phyloP scores from a whole-genome alignment of 352 stramenopile genomes.

The Globisporangium cederbergense region DNA sequence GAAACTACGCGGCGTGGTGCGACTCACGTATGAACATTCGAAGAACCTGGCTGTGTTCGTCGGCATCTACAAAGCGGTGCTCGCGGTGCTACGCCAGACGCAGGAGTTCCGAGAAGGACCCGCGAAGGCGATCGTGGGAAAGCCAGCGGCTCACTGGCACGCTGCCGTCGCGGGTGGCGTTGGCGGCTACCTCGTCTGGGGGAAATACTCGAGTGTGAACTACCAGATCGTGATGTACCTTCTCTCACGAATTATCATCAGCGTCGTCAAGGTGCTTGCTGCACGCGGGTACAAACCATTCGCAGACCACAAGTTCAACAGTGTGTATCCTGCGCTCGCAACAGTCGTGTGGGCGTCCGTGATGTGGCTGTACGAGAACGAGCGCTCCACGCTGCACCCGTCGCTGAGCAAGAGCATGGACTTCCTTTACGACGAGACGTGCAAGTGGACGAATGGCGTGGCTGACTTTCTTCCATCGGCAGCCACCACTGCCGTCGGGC shows the following conservation, averaged over 20 bases:
- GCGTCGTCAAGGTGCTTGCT: conserved; percentile 56
- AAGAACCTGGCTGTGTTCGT: conserved; percentile 88
- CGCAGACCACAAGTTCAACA: conserved; percentile 54
- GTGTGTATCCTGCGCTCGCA: conserved; percentile 76
- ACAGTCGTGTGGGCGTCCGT: conserved; percentile 75
- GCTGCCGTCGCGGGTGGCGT: conserved; percentile 71
- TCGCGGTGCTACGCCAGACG: conserved; percentile 61
- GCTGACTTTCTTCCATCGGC: conserved; percentile 81
- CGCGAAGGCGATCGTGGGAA: conserved; percentile 40
- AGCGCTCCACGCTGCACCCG: conserved; percentile 66
- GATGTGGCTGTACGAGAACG: conserved; percentile 89
- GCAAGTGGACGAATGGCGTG: conserved; percentile 60
- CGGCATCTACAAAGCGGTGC: conserved; percentile 81
- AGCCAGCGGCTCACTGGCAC: conserved; percentile 74
- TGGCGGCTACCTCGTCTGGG: conserved; percentile 83
- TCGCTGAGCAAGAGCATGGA: conserved; percentile 88
- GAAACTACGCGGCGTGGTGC: conserved; percentile 69
- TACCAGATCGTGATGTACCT: conserved; percentile 91
- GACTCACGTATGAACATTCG: conserved; percentile 83
- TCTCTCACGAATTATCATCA: conserved; percentile 73
- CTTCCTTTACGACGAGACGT: conserved; percentile 87
- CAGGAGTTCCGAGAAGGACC: conserved; percentile 33
- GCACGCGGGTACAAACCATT: conserved; percentile 66
- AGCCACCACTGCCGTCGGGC: conserved; percentile 53
- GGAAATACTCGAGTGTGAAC: conserved; percentile 84